phyloP scores from a whole-genome alignment of 1,139 yeast species.

The Suhomyces bokatorum region DNA sequence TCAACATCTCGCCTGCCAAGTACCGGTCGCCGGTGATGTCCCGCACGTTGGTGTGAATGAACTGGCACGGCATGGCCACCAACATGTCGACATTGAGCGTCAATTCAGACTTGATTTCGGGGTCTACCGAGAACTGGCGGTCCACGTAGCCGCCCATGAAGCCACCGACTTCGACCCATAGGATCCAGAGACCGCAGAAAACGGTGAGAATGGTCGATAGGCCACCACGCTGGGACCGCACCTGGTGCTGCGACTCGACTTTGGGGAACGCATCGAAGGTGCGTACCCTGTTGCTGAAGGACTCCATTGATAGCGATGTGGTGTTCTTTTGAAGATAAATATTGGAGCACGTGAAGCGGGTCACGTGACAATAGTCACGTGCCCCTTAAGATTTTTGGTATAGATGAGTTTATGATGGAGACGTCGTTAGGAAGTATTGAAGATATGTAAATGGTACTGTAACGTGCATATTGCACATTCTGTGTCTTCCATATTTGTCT shows the following conservation, averaged over 20 bases:
- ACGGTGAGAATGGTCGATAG: slow-evolving; percentile 66
- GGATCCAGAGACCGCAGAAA: slow-evolving; percentile 59
- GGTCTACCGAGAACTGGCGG: slow-evolving; percentile 75
- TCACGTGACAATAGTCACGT: too few species aligned
- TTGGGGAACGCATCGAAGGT: slow-evolving; percentile 90
- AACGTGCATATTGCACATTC: too few species aligned
- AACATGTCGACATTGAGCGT: slow-evolving; percentile 76
- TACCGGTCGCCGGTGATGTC: slow-evolving; percentile 79
- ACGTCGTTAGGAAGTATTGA: too few species aligned
- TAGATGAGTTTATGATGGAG: too few species aligned
- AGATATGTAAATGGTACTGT: too few species aligned
- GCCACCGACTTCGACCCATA: slow-evolving; percentile 88
- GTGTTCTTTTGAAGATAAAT: not conserved
- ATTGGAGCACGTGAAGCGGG: too few species aligned
- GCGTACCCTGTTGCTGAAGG: slow-evolving; percentile 44
- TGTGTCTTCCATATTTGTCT: too few species aligned
- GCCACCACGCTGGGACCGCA: slow-evolving; percentile 76
- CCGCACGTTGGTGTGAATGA: slow-evolving; percentile 69
- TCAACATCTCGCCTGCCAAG: slow-evolving; percentile 72
- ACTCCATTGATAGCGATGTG: slow-evolving; percentile 28
- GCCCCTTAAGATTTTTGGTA: too few species aligned
- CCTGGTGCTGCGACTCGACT: slow-evolving; percentile 73
- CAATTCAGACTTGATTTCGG: slow-evolving; percentile 58
- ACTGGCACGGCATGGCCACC: slow-evolving; percentile 83
- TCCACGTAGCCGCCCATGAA: slow-evolving; percentile 81